A percentile compares a stretch with the other conserved stretches of the same genome.
Conservation (phyloP, 2,329 filamentous ascomycete species). For the Aquanectria penicillioides region DNA sequence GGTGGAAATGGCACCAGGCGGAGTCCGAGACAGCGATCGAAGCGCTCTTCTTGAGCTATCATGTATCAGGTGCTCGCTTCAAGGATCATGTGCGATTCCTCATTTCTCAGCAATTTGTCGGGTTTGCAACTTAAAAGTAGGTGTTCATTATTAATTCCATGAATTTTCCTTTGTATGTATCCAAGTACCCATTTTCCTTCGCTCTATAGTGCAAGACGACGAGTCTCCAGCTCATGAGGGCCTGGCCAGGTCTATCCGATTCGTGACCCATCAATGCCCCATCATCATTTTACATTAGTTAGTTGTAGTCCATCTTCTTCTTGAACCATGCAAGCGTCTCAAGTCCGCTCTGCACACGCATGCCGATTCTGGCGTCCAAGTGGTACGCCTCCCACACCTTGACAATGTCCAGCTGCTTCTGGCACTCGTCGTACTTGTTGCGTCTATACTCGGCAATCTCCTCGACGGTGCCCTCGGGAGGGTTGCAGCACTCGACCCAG, state of each 20-base stretch:
- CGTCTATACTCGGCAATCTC: constrained; percentile 51
- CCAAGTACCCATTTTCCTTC: neutral
- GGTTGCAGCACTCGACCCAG: constrained; percentile 74
- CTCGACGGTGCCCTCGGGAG: constrained; percentile 44
- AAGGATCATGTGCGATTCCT: too few relatives aligned
- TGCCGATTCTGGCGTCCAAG: constrained; percentile 77
- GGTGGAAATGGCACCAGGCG: constrained; percentile 41
- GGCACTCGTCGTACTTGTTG: constrained; percentile 68
- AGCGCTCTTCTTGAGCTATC: constrained; percentile 22
- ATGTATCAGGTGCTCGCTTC: too few relatives aligned
- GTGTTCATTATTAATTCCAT: constrained; percentile 1
- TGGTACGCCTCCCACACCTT: constrained; percentile 77
- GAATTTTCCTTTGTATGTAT: neutral
- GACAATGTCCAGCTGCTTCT: constrained; percentile 72
- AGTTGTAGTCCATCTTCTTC: constrained; percentile 52
- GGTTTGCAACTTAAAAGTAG: too few relatives aligned
- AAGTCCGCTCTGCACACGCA: constrained; percentile 76
- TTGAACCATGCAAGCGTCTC: constrained; percentile 70
- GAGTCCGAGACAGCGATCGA: constrained; percentile 31
- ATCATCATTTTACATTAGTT: neutral
- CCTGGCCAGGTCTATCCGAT: constrained; percentile 11
- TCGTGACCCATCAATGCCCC: too few relatives aligned
- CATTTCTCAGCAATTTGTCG: too few relatives aligned
- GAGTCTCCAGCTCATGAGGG: constrained; percentile 3
- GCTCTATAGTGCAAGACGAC: constrained; percentile 27